Evolutionary conservation across 805 yeast genomes (phyloP).

Genomic region (Myxozyma monticola): DNA sequence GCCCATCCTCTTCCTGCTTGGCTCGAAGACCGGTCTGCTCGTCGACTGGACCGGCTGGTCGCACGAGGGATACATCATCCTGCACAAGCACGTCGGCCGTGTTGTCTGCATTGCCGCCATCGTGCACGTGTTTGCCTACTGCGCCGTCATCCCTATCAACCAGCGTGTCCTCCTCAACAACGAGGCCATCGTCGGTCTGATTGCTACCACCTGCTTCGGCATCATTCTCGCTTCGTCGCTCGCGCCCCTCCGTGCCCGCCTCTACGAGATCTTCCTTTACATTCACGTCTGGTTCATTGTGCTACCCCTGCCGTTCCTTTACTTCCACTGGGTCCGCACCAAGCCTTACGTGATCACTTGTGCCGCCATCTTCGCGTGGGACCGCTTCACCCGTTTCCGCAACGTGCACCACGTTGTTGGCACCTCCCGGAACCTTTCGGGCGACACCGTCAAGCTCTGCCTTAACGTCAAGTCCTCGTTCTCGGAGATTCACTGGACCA

Average conservation of each 20-base stretch:
- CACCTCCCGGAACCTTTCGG: constrained; percentile 22
- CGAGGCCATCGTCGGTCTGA: constrained; percentile 30
- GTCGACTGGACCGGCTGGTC: constrained; percentile 32
- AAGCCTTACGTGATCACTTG: constrained; percentile 30
- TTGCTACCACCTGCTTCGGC: constrained; percentile 31
- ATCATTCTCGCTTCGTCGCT: constrained; percentile 28
- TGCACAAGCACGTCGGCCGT: constrained; percentile 31
- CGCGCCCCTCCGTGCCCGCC: constrained; percentile 26
- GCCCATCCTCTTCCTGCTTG: constrained; percentile 31
- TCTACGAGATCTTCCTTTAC: constrained; percentile 28
- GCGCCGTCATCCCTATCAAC: constrained; percentile 30
- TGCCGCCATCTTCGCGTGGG: constrained; percentile 30
- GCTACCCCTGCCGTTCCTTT: constrained; percentile 29
- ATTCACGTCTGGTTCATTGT: constrained; percentile 31
- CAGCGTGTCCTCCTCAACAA: constrained; percentile 26
- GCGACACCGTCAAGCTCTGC: constrained; percentile 30
- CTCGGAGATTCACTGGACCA: constrained; percentile 31
- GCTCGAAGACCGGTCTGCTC: constrained; percentile 30
- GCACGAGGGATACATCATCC: constrained; percentile 30
- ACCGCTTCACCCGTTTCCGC: constrained; percentile 25
- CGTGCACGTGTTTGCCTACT: constrained; percentile 30
- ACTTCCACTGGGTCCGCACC: constrained; percentile 30
- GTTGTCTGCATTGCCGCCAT: constrained; percentile 29
- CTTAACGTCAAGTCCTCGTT: constrained; percentile 26
- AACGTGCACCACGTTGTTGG: constrained; percentile 29